These are phyloP conservation scores for Staphylotrichum longicolle DNA, from an alignment of 495 filamentous ascomycete species.

Conservation along the genomic window DNA sequence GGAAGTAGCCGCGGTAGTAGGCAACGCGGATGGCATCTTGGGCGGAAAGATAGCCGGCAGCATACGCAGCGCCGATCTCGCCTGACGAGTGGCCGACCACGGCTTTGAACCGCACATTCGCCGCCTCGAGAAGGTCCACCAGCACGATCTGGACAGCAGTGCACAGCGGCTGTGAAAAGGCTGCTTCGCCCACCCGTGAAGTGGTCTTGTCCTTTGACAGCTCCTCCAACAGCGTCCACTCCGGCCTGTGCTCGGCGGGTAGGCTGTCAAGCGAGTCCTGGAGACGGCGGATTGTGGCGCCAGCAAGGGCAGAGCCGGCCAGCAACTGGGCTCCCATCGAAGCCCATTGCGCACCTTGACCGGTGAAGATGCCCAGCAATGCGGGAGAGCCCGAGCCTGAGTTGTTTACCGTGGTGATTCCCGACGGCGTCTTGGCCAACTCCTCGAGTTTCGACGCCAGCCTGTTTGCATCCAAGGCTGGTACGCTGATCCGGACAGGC, in stretches of 20 bases:
- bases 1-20: slow-evolving; percentile 25
- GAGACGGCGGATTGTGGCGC: neutral
- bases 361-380: slow-evolving; percentile 31
- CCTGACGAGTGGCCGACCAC: slow-evolving; percentile 62
- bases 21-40: slow-evolving; percentile 28
- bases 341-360: slow-evolving; percentile 38
- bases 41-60: slow-evolving; percentile 37
- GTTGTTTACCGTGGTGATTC: no score
- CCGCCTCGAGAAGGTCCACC: slow-evolving; percentile 44
- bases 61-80: slow-evolving; percentile 55
- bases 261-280: neutral
- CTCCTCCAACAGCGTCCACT: neutral
- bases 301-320: no score
- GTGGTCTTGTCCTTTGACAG: neutral
- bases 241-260: no score
- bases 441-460: no score
- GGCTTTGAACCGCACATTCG: slow-evolving; percentile 42
- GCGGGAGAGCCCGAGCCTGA: neutral
- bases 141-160: slow-evolving; percentile 51
- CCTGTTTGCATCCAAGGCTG: no score
- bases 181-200: neutral
- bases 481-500: no score
- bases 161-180: slow-evolving; percentile 43
- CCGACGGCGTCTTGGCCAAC: no score
- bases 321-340: slow-evolving; percentile 43